Evolutionary conservation across 23 red algal species (phyloP), one percentile per base, ranked within the genome.

Genomic region (Agarophyton chilense): DNA sequence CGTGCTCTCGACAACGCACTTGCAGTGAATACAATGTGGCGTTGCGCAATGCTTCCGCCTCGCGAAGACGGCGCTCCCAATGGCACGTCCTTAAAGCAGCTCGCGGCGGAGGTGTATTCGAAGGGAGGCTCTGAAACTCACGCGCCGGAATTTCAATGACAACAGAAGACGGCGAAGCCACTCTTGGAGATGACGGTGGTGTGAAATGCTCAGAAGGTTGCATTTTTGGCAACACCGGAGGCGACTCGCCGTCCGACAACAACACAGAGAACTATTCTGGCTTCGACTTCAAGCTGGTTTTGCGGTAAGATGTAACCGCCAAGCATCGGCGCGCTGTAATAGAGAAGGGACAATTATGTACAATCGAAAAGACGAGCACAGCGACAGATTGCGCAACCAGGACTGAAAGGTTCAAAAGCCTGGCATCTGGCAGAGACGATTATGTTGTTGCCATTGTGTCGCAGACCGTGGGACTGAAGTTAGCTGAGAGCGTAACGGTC

Each of bases 71-170:
- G 3, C 58, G 49, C 47, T 86, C 58, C 82, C 82, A 86, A 53
- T 39, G 50, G 60, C 44, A 67, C 14, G 42, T 63, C 42, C 22
- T 86, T 49, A 41, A 64, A 40, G 40, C 60, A 0, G 36, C 82
- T 60, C 64, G 64, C 12, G 52, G 52, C 8, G 82, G 62, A 72
- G 82, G 82, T 43, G 82, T 72, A 64, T 66, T 72, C 26, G 60
- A 70, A 2, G 82, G 64, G 12, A 86, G 60, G 38, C 61, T 83
- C 38, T 61, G 26, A 57, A 86, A 86, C 35, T 86, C 82, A 56
- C 56, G 60, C 28, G 82, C 82, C 0, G 82, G 82, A 40, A 86
- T 86, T 50, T 72, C 82, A 40, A 86, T 70, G 64, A 70, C 56
- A 40, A 86, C 61, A 10, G 76, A 61, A 10, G 52, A 61, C 32